A percentile compares a stretch with the other conserved stretches of the same genome.
Conservation (phyloP, 192 early-diverging fungal species). For the Phlyctochytrium bullatum region DNA sequence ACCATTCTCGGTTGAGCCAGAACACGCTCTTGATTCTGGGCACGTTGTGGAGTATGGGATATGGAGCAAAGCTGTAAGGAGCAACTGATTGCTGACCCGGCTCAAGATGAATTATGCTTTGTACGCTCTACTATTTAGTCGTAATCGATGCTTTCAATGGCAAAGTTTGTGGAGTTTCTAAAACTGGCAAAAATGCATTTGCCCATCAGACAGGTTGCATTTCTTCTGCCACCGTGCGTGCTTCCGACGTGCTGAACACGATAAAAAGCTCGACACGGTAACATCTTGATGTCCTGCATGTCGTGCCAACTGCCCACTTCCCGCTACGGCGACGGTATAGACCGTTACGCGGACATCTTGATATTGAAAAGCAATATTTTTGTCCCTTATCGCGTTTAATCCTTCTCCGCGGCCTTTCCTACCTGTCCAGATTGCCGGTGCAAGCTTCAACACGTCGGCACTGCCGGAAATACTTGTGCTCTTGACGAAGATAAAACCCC, state of each 20-base stretch:
- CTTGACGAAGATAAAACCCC: constrained; percentile 45
- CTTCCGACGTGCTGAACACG: background rate
- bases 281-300: background rate
- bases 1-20: no score
- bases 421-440: constrained; percentile 49
- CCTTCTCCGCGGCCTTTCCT: background rate
- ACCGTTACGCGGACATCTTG: background rate
- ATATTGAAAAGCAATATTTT: background rate
- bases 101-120: background rate
- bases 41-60: no score
- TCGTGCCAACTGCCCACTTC: background rate
- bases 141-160: background rate
- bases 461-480: constrained; percentile 18
- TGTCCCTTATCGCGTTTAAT: background rate
- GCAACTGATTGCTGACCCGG: background rate
- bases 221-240: background rate
- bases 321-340: background rate
- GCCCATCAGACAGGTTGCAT: no score
- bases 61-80: no score
- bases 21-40: no score
- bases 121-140: background rate
- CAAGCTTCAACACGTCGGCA: constrained; percentile 36
- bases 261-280: background rate
- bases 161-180: background rate
- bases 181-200: background rate